Conservation (phyloP, 1,139 yeast genomes). For the Geotrichum citri-aurantii region DNA sequence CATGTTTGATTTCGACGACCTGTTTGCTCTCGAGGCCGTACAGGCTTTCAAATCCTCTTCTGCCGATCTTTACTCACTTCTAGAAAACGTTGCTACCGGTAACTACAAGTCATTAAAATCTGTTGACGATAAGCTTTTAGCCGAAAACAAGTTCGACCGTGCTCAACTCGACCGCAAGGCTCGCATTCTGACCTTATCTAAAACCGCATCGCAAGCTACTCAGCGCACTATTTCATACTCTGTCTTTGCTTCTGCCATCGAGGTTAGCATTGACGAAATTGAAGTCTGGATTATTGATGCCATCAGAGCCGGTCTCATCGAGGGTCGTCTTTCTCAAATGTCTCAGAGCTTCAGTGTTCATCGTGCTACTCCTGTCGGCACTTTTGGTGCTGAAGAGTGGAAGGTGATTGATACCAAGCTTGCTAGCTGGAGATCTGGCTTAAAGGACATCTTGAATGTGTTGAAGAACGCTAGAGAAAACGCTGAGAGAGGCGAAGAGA, state of each 20-base stretch:
- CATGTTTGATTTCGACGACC: slow-evolving; percentile 35
- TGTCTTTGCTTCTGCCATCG: slow-evolving; percentile 34
- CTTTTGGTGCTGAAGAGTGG: slow-evolving; percentile 40
- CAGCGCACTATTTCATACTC: slow-evolving; percentile 30
- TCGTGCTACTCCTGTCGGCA: slow-evolving; percentile 37
- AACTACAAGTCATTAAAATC: slow-evolving; percentile 26
- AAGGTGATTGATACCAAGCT: slow-evolving; percentile 34
- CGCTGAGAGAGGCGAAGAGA: slow-evolving; percentile 21
- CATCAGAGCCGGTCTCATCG: slow-evolving; percentile 40
- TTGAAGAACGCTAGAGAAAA: slow-evolving; percentile 32
- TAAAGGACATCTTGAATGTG: slow-evolving; percentile 35
- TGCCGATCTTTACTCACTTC: slow-evolving; percentile 28
- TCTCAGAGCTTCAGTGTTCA: slow-evolving; percentile 37
- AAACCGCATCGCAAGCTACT: slow-evolving; percentile 26
- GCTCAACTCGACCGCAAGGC: slow-evolving; percentile 29
- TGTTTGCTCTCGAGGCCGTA: slow-evolving; percentile 34
- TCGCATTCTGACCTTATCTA: slow-evolving; percentile 29
- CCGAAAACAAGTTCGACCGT: slow-evolving; percentile 23
- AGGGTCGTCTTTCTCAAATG: slow-evolving; percentile 42
- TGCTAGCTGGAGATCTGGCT: slow-evolving; percentile 36
- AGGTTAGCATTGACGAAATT: slow-evolving; percentile 34
- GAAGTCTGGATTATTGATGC: slow-evolving; percentile 42
- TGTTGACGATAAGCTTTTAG: slow-evolving; percentile 20
- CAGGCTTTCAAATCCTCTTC: slow-evolving; percentile 25
- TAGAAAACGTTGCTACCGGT: slow-evolving; percentile 35